A percentile compares a stretch with the other conserved stretches of the same genome.
These are phyloP conservation scores for Cylindrotheca fusiformis DNA, from an alignment of 108 stramenopile genomes.

Conservation along the genomic window DNA sequence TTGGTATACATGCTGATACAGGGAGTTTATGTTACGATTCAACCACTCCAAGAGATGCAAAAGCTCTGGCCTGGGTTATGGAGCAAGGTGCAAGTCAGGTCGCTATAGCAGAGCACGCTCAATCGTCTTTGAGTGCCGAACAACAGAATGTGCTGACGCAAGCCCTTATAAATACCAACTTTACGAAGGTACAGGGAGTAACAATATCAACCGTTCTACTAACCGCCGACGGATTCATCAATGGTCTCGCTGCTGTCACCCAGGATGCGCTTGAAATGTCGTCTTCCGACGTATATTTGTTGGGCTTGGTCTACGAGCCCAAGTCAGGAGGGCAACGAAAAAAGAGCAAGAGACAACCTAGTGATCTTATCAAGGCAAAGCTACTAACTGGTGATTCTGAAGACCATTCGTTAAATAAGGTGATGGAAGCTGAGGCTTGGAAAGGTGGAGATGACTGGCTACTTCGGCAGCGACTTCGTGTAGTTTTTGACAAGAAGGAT, in stretches of 20 bases:
- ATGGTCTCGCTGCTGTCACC: conserved; percentile 89
- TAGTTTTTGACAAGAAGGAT: conserved; percentile 79
- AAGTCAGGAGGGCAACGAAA: conserved; percentile 38
- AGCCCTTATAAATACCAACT: conserved; percentile 75
- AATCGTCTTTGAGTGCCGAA: conserved; percentile 67
- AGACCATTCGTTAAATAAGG: conserved; percentile 10
- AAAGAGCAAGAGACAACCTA: conserved; percentile 15
- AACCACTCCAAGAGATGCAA: conserved; percentile 89
- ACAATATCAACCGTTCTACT: conserved; percentile 84
- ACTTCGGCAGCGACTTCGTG: conserved; percentile 45
- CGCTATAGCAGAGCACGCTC: conserved; percentile 91
- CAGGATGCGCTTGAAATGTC: conserved; percentile 90
- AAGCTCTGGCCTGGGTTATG: conserved; percentile 90
- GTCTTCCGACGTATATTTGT: conserved; percentile 83
- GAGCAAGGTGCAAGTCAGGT: conserved; percentile 88
- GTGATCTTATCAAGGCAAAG: conserved; percentile 19
- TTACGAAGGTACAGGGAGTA: conserved; percentile 80
- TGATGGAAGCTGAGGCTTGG: conserved; percentile 47
- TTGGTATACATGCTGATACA: conserved; percentile 95
- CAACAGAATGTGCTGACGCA: conserved; percentile 88
- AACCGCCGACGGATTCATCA: conserved; percentile 89
- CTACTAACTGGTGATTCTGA: conserved; percentile 8
- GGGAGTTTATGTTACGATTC: conserved; percentile 91
- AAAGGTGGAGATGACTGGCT: conserved; percentile 47
- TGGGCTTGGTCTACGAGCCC: conserved; percentile 85